Evolutionary conservation across 495 filamentous ascomycete species (phyloP).

Genomic region (Xylaria palmicola): DNA sequence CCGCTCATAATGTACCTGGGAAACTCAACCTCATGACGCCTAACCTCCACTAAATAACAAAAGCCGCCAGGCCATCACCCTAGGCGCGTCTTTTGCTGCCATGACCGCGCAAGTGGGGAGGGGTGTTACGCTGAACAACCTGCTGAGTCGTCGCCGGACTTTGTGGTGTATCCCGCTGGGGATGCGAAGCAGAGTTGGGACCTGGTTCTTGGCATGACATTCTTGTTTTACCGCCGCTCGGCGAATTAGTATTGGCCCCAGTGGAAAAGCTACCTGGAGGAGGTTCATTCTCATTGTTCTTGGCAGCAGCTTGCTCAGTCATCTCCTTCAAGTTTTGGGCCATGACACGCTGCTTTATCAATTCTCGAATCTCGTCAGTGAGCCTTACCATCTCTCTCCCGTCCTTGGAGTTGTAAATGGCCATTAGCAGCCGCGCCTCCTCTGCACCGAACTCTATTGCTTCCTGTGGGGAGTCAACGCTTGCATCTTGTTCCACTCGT

Average conservation of each 20-base stretch:
- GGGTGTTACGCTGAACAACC: neutral
- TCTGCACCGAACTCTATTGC: neutral
- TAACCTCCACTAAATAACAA: neutral
- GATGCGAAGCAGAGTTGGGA: neutral
- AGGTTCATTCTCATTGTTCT: too few species aligned
- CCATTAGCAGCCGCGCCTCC: neutral
- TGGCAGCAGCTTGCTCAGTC: too few species aligned
- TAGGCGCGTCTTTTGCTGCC: neutral
- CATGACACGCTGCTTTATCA: too few species aligned
- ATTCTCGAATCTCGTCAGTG: neutral
- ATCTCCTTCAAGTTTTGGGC: too few species aligned
- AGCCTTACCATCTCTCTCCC: neutral
- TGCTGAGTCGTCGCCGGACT: neutral
- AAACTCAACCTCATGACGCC: neutral
- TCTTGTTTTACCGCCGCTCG: neutral
- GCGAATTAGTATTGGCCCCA: neutral
- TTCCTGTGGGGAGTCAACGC: neutral
- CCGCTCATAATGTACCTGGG: neutral
- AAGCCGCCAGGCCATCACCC: neutral
- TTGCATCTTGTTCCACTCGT: neutral
- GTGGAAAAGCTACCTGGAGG: too few species aligned
- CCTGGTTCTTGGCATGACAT: neutral
- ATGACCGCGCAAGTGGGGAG: conserved; percentile 1
- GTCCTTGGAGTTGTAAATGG: neutral
- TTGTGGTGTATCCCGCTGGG: neutral